phyloP scores from a whole-genome alignment of 1,139 yeast genomes.

The Geotrichum histeridarum region DNA sequence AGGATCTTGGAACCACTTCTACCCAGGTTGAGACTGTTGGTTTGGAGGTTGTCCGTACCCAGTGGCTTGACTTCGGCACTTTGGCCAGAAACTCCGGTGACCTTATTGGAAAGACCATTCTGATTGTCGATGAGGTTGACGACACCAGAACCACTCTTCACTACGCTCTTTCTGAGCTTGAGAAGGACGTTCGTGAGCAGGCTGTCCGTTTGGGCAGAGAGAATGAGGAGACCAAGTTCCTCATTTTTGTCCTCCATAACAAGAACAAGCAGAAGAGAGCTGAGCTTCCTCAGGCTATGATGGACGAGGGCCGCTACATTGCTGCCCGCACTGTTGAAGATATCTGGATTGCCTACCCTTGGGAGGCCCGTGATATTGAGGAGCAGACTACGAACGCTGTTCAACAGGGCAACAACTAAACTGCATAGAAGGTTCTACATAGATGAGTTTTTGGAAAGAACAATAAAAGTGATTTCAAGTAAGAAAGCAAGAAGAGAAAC shows the following conservation, averaged over 20 bases:
- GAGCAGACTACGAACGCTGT: slow-evolving; percentile 76
- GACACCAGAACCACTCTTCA: slow-evolving; percentile 93
- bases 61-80: slow-evolving; percentile 82
- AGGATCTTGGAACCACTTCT: slow-evolving; percentile 60
- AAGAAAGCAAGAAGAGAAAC: background rate
- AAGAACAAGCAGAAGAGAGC: slow-evolving; percentile 87
- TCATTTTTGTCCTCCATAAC: slow-evolving; percentile 89
- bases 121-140: slow-evolving; percentile 91
- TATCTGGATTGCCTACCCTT: slow-evolving; percentile 95
- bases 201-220: slow-evolving; percentile 48
- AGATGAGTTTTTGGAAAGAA: background rate
- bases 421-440: background rate
- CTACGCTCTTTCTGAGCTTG: slow-evolving; percentile 81
- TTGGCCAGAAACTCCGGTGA: slow-evolving; percentile 55
- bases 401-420: slow-evolving; percentile 58
- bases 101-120: slow-evolving; percentile 71
- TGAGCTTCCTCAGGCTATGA: slow-evolving; percentile 59
- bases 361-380: slow-evolving; percentile 92
- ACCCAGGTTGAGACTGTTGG: slow-evolving; percentile 59
- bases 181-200: slow-evolving; percentile 69
- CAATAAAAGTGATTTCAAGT: background rate
- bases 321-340: slow-evolving; percentile 92
- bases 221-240: slow-evolving; percentile 64
- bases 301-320: slow-evolving; percentile 65
- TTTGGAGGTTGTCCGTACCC: slow-evolving; percentile 83